Percentiles rank a stretch among this genome's conserved stretches.
Evolutionary conservation across 108 stramenopile species (phyloP).

Genomic region (Cyclostephanos tholiformis): DNA sequence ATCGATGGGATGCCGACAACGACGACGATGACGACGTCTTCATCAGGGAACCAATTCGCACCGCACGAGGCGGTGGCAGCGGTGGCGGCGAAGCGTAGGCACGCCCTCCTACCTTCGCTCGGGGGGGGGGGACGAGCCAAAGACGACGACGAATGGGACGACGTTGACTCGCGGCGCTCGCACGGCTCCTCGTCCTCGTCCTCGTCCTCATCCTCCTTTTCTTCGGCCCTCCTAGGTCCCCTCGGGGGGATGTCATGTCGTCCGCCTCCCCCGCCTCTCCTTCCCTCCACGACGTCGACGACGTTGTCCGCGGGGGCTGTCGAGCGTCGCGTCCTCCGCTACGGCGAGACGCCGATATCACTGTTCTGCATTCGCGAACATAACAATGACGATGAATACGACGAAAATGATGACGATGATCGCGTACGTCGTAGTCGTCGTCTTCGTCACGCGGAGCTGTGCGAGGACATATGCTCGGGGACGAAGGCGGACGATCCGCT

Average conservation of each 20-base stretch:
- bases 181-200: neutral
- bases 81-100: neutral
- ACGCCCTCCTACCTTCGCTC: neutral
- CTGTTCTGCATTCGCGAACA: conserved; percentile 55
- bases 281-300: neutral
- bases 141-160: neutral
- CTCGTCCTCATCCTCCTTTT: neutral
- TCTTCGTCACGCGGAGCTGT: neutral
- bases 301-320: neutral
- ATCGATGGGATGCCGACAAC: no score
- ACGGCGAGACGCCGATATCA: conserved; percentile 71
- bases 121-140: neutral
- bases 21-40: no score
- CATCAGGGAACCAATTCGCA: no score
- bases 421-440: neutral
- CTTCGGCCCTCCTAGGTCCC: neutral
- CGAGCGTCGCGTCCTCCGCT: conserved; percentile 55
- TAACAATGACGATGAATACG: neutral
- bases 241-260: neutral
- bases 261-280: neutral
- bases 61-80: no score
- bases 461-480: conserved; percentile 31
- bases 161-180: neutral
- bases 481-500: conserved; percentile 23
- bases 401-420: no score